Conservation (phyloP, 2,329 filamentous ascomycete species). For the Rachicladosporium sp. region DNA sequence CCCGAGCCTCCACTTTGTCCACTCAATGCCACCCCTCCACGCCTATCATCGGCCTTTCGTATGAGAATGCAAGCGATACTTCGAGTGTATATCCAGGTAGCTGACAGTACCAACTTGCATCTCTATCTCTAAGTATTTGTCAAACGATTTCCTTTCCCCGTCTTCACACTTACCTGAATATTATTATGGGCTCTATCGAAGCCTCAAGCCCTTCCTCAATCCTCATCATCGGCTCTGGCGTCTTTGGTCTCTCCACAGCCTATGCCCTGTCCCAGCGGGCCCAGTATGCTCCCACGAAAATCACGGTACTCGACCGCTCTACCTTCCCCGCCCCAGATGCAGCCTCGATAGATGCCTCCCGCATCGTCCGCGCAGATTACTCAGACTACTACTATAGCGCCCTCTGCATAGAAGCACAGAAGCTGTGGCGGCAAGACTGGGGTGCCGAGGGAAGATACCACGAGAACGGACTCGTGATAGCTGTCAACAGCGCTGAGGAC, state of each 20-base stretch:
- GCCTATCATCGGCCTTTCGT: too few species aligned
- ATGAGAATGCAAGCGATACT: too few species aligned
- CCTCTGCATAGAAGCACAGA: slow-evolving; percentile 17
- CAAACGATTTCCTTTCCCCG: too few species aligned
- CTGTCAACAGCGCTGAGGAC: slow-evolving; percentile 12
- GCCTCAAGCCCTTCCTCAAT: slow-evolving; percentile 24
- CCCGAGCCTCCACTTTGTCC: too few species aligned
- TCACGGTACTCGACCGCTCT: slow-evolving; percentile 23
- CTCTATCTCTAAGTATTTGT: too few species aligned
- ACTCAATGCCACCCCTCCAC: too few species aligned
- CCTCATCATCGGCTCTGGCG: slow-evolving; percentile 30
- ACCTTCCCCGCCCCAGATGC: slow-evolving; percentile 11
- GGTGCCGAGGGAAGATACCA: slow-evolving; percentile 19
- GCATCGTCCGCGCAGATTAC: slow-evolving; percentile 16
- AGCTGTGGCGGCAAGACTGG: slow-evolving; percentile 46
- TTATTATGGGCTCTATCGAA: too few species aligned
- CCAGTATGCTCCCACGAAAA: slow-evolving; percentile 28
- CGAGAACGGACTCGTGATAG: background rate
- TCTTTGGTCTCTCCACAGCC: slow-evolving; percentile 33
- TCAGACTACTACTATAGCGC: slow-evolving; percentile 13
- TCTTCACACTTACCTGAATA: too few species aligned
- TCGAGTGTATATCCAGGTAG: too few species aligned
- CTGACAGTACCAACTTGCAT: too few species aligned
- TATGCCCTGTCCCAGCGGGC: slow-evolving; percentile 13
- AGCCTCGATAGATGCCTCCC: slow-evolving; percentile 15